Conservation (phyloP, 1,284 basidiomycete genomes). For the Takashimella koratensis region DNA sequence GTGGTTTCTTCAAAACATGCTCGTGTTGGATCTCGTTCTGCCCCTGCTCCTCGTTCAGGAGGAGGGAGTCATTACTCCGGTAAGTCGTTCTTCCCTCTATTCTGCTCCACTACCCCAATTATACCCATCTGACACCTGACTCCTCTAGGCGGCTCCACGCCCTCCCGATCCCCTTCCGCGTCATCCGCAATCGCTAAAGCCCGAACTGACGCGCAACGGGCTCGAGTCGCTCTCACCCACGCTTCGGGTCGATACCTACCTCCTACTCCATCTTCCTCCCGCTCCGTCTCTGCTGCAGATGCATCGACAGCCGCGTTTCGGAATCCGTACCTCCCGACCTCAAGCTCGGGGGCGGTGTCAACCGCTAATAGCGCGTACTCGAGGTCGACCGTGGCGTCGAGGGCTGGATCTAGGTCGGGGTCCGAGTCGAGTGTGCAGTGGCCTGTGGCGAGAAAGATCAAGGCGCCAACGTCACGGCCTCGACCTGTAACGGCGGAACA, state of each 20-base stretch:
- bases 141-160: not conserved
- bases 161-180: constrained; percentile 2
- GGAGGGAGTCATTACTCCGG: constrained; percentile 1
- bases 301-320: constrained; percentile 14
- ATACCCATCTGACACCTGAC: not conserved
- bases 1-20: constrained; percentile 1
- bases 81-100: not conserved
- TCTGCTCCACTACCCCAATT: constrained; percentile 1
- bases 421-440: no score
- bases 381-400: no score
- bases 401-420: no score
- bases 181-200: constrained; percentile 32
- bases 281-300: not conserved
- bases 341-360: no score
- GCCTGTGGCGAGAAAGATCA: no score
- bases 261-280: constrained; percentile 11
- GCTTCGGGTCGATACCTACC: constrained; percentile 35
- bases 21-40: not conserved
- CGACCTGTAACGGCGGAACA: no score
- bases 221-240: constrained; percentile 38
- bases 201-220: constrained; percentile 32
- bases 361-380: no score
- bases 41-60: constrained; percentile 6
- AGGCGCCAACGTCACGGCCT: no score
- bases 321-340: constrained; percentile 19